Evolutionary conservation across 2,329 filamentous ascomycete genomes (phyloP), one percentile per base, ranked within the genome.

Genomic region (Hymenoscyphus linearis): DNA sequence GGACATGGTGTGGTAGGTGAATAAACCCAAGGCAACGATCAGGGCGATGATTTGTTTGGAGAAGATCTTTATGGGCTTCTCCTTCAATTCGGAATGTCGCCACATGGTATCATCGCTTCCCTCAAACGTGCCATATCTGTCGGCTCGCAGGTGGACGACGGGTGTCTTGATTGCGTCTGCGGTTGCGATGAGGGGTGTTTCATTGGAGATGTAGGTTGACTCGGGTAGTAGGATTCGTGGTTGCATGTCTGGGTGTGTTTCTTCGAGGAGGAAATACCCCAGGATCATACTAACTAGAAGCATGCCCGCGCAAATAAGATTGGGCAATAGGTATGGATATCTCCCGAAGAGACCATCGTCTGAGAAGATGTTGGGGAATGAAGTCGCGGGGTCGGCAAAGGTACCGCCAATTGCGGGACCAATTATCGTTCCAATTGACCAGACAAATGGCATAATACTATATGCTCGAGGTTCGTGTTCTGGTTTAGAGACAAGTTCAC

Each of bases 1-100:
- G 0, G 89, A 92, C 92, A 97, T 97, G 40, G 89, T 91, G 76
- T 97, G 93, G 73, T 96, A 96, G 4, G 91, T 95, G 77, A 96
- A 96, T 65, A 97, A 90, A 52, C 89, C 90, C 55, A 97, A 78
- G 1, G 93, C 88, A n/a, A 91, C 71, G 44, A 95, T 85, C 58
- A 96, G 83, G 74, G 89, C 86, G 66, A 90, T 78, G 63, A 96
- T 86, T 47, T 83, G 83, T 74, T 77, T 80, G 1, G 82, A 87
- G 67, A 87, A 84, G 57, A 82, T 79, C 71, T 67, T 82, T 78
- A 62, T 64, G 7, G 55, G 44, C 18, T 27, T 34, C 14, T 40
- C 57, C 57, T 68, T 70, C 64, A 55, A 69, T 66, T 62, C 71
- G 68, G 62, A 27, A 62, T 71, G 64, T 75, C 67, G 58, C 71